phyloP scores from a whole-genome alignment of 129 eudicot species.

The Flaveria ramosissima region DNA sequence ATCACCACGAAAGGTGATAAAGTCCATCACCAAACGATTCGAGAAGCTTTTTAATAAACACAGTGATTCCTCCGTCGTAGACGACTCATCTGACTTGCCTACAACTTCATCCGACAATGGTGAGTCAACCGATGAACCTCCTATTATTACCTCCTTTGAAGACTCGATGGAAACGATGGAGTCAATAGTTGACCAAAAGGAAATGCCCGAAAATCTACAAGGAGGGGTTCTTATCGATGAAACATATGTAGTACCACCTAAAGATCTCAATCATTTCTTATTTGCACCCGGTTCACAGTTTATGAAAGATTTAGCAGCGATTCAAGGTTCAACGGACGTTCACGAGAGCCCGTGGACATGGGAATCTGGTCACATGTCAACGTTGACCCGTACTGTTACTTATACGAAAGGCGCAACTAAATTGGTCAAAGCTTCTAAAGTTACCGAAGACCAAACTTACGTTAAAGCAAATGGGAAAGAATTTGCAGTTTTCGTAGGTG shows the following conservation, averaged over 20 bases:
- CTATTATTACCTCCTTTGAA: conserved; percentile 46
- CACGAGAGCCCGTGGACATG: conserved; percentile 77
- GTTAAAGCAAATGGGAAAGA: conserved; percentile 66
- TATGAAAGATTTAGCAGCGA: conserved; percentile 48
- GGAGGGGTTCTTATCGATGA: conserved; percentile 84
- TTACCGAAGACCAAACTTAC: conserved; percentile 82
- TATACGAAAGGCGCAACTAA: conserved; percentile 70
- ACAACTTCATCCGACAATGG: conserved; percentile 62
- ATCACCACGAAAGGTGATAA: conserved; percentile 53
- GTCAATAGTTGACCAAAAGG: conserved; percentile 40
- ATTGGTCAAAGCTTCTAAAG: conserved; percentile 79
- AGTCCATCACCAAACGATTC: conserved; percentile 57
- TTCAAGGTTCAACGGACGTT: conserved; percentile 72
- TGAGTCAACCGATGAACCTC: conserved; percentile 51
- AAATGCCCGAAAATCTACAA: conserved; percentile 67
- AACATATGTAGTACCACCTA: conserved; percentile 51
- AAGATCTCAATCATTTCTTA: conserved; percentile 63
- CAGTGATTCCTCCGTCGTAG: conserved; percentile 44
- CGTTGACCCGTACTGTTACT: conserved; percentile 60
- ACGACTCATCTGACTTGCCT: conserved; percentile 59
- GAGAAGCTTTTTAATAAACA: conserved; percentile 66
- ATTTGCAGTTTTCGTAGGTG: conserved; percentile 60
- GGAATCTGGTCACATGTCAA: conserved; percentile 47
- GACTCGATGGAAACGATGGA: conserved; percentile 66
- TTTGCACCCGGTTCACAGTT: conserved; percentile 76